Evolutionary conservation across 768 basidiomycete genomes (phyloP), one percentile per base, ranked within the genome.

Genomic region (Baorangia bicolor): DNA sequence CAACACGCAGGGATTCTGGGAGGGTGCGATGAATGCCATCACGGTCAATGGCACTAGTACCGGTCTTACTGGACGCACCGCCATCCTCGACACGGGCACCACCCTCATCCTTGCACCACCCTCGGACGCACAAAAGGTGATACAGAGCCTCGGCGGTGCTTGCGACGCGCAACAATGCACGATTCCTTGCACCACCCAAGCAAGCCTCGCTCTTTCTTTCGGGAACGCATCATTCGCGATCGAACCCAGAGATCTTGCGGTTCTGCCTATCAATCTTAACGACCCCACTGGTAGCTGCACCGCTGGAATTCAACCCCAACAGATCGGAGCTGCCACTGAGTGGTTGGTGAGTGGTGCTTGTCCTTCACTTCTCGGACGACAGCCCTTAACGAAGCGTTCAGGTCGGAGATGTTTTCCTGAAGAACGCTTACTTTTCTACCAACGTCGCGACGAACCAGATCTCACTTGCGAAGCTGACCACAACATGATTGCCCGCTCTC

Each of bases 1-100:
- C 68, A 90, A 82, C 70, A 43, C 57, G 7, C 57, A 77, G 25
- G 90, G 91, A 37, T 94, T 93, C 77, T 94, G 92, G 93, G 88
- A 92, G 75, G 86, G 77, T 16, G 73, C 73, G 9, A 69, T 94
- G 68, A 81, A 82, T 56, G 76, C 76, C 14, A 75, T 87, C 49
- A 77, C 80, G 23, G 81, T 87, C 57, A 75, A 88, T 64, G 87
- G 85, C 23, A 57, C 72, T 33, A 75, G 79, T 63, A 65, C 75
- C 39, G 78, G 81, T 6, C 73, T 89, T 40, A 57, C 64, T 16
- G 79, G 80, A 49, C 88, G 89, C 64, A 88, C 87, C 20, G 85
- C 89, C 46, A 89, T 94, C 62, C 74, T 80, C 34, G 78, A 79
- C 65, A 79, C 78, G 4, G 78, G 78, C 51, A 80, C 79, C 59